A percentile compares a stretch with the other conserved stretches of the same genome.
phyloP scores from a whole-genome alignment of 345 rosid genomes.

The Populus davidiana region DNA sequence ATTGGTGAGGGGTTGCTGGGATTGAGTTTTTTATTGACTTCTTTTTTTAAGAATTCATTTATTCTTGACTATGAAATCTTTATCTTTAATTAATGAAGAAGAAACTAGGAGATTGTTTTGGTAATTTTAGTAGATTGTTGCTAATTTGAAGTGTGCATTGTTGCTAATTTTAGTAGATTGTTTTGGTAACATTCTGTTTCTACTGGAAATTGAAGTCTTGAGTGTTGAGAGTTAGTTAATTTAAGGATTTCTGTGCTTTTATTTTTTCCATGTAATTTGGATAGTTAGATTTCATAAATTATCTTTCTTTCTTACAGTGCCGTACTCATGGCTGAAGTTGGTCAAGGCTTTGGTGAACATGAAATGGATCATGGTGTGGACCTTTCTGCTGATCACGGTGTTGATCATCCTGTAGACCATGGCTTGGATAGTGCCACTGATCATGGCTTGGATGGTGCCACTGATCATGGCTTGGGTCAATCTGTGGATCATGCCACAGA shows the following conservation, averaged over 20 bases:
- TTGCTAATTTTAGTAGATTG: neutral
- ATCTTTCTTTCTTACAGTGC: conserved; percentile 7
- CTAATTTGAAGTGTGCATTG: too few relatives aligned
- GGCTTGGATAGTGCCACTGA: neutral
- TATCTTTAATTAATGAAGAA: neutral
- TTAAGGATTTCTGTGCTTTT: neutral
- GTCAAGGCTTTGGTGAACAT: conserved; percentile 20
- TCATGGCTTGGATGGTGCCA: conserved; percentile 3
- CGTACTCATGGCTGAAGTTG: conserved; percentile 22
- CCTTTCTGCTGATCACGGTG: conserved; percentile 14
- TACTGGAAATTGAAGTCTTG: neutral
- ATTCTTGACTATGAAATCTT: neutral
- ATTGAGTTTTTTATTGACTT: too few relatives aligned
- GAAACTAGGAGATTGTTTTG: neutral
- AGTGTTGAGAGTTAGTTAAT: neutral
- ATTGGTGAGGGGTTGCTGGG: neutral
- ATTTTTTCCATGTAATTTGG: neutral
- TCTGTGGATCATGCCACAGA: conserved; percentile 1
- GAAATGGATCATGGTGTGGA: conserved; percentile 10
- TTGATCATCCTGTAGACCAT: neutral
- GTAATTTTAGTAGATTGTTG: neutral
- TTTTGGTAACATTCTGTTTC: neutral
- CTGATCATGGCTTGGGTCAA: conserved; percentile 6
- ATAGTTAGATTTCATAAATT: neutral
- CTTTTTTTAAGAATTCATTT: neutral